Conservation (phyloP, 306 rosid genomes). For the Chamaecrista fasciculata region DNA sequence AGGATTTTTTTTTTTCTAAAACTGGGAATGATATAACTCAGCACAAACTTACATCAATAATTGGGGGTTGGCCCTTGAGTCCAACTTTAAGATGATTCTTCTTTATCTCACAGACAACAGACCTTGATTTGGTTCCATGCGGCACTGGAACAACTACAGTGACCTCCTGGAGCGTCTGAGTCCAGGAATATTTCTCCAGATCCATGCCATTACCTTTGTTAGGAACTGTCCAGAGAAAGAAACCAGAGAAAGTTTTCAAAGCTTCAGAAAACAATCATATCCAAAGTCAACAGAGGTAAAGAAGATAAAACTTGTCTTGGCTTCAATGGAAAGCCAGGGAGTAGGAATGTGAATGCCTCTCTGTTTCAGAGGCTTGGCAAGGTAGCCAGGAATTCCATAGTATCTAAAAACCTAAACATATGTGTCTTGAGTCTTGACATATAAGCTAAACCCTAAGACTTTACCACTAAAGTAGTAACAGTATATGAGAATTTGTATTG, state of each 20-base stretch:
- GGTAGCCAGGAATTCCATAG: background rate
- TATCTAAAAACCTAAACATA: no score
- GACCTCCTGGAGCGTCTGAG: constrained; percentile 70
- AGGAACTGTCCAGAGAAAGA: constrained; percentile 46
- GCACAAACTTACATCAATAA: constrained; percentile 65
- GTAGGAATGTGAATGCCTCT: background rate
- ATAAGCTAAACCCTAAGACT: background rate
- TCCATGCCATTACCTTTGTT: constrained; percentile 71
- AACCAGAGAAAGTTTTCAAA: background rate
- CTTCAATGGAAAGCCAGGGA: background rate
- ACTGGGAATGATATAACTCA: background rate
- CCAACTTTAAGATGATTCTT: constrained; percentile 83
- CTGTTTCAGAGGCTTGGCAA: background rate
- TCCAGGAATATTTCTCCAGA: constrained; percentile 70
- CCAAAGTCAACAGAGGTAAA: background rate
- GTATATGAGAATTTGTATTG: background rate
- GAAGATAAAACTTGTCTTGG: background rate
- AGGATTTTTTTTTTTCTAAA: background rate
- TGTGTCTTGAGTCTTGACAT: background rate
- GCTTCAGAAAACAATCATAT: background rate
- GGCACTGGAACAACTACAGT: constrained; percentile 64
- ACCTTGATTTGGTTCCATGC: constrained; percentile 72
- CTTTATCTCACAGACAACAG: constrained; percentile 73
- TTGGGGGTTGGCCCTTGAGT: constrained; percentile 88
- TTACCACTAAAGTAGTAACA: background rate